phyloP scores from a whole-genome alignment of 2,329 filamentous ascomycete species.

The Aspergillus jensenii region DNA sequence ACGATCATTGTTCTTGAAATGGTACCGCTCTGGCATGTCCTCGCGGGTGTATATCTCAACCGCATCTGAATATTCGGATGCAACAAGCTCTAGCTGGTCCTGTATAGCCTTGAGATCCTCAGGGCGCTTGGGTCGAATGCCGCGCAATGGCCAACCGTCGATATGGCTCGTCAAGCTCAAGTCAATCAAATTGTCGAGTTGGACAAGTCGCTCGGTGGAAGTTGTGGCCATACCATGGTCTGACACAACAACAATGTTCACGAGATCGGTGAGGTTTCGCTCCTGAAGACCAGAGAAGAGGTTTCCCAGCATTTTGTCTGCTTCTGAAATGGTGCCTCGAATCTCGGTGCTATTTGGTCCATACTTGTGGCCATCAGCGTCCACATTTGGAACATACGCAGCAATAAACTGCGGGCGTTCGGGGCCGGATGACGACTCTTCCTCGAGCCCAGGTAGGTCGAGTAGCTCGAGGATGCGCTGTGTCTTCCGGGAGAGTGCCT shows the following conservation, averaged over 20 bases:
- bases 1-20: slow-evolving; percentile 82
- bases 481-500: slow-evolving; percentile 73
- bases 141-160: slow-evolving; percentile 93
- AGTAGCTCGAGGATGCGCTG: slow-evolving; percentile 76
- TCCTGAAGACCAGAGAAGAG: slow-evolving; percentile 74
- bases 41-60: slow-evolving; percentile 84
- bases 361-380: slow-evolving; percentile 80
- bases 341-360: slow-evolving; percentile 97
- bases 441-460: slow-evolving; percentile 74
- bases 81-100: slow-evolving; percentile 54
- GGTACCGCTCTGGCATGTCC: slow-evolving; percentile 89
- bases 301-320: slow-evolving; percentile 76
- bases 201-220: slow-evolving; percentile 73
- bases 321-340: slow-evolving; percentile 70
- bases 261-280: slow-evolving; percentile 82
- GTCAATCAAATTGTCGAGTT: slow-evolving; percentile 87
- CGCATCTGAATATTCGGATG: slow-evolving; percentile 57
- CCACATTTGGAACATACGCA: slow-evolving; percentile 91
- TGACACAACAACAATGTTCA: slow-evolving; percentile 94
- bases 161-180: slow-evolving; percentile 73
- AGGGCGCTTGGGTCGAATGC: slow-evolving; percentile 74
- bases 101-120: slow-evolving; percentile 68
- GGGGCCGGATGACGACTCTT: slow-evolving; percentile 49
- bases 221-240: slow-evolving; percentile 99
- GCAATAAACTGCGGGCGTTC: slow-evolving; percentile 87